A percentile compares a stretch with the other conserved stretches of the same genome.
Evolutionary conservation across 257 asterid species (phyloP).

Genomic region (Coffea canephora): DNA sequence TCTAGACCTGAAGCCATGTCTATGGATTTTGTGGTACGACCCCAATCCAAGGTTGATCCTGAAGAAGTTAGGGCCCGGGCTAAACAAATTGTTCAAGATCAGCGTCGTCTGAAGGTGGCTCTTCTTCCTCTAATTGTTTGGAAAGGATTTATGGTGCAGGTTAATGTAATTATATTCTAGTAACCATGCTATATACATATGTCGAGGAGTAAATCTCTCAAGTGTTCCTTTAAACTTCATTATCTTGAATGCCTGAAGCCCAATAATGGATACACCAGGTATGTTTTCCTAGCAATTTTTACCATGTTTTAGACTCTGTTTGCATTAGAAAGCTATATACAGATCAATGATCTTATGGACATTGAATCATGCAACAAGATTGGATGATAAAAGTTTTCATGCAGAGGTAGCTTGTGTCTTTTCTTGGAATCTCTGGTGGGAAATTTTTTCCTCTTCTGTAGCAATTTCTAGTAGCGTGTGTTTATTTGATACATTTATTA

Average conservation of each 20-base stretch:
- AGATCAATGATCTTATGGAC: background rate
- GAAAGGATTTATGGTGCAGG: background rate
- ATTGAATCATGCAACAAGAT: background rate
- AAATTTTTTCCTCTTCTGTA: background rate
- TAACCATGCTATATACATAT: background rate
- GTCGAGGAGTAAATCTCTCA: background rate
- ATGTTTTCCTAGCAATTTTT: background rate
- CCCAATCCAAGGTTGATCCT: conserved; percentile 91
- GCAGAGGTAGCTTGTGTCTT: background rate
- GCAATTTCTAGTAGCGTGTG: background rate
- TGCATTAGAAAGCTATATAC: background rate
- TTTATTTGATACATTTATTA: too few species aligned
- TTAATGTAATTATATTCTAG: background rate
- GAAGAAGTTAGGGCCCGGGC: conserved; percentile 81
- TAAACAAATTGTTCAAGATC: conserved; percentile 63
- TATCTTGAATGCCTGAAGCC: background rate
- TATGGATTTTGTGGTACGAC: conserved; percentile 93
- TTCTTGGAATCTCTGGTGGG: background rate
- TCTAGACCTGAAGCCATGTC: conserved; percentile 71
- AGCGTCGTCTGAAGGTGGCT: conserved; percentile 76
- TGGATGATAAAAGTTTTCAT: background rate
- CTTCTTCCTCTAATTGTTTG: conserved; percentile 3
- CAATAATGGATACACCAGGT: background rate
- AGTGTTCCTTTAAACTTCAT: background rate
- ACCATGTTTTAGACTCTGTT: background rate